Base-by-base conservation (phyloP, 192 early-diverging fungal genomes). In the Rhizoclosmatium globosum region DNA sequence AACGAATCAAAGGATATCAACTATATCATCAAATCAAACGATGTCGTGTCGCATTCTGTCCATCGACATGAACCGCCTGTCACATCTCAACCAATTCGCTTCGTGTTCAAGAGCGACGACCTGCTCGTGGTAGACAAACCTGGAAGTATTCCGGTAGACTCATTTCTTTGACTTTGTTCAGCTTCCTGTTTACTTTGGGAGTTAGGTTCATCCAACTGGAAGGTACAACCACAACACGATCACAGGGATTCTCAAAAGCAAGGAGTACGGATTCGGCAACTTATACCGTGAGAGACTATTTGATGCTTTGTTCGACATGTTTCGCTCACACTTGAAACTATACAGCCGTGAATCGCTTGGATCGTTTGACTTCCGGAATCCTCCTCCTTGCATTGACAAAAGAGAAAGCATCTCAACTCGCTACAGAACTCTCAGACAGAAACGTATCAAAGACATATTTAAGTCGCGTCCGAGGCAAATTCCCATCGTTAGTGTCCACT, bases 61-160 rank as follows among this genome's bases (percentile, higher is more conserved):
- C 98, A 99, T 85, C 91, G 98, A 0, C 98, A 99, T 82, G 98
- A 99, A 83, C 98, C 98, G 3, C 96, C 97, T 9, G 92, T 97
- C 0, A 89, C 92, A 2, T 87, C 86, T 17, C 58, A 85, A n/a
- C 56, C 53, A 38, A 85, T 97, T 45, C 82, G 85, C 6, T 89
- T 99, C 13, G 89, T 98, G 0, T 59, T 83, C 42, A 64, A 85
- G 17, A 79, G 88, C 41, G 89, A 91, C 11, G 85, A 93, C 39
- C 86, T 92, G n/a, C 85, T 96, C 69, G 90, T 97, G 21, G 87
- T 99, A 7, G 89, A 95, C 82, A 99, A 99, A 83, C 98, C 98
- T 2, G 90, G 88, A 11, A 94, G 94, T 60, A 90, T 98, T 4
- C 97, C 98, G 2, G 95, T 96, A 81, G 58, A 78, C 64, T 39